A percentile compares a stretch with the other conserved stretches of the same genome.
Conservation (phyloP, 805 yeast species). For the Kazachstania kunashirensis region DNA sequence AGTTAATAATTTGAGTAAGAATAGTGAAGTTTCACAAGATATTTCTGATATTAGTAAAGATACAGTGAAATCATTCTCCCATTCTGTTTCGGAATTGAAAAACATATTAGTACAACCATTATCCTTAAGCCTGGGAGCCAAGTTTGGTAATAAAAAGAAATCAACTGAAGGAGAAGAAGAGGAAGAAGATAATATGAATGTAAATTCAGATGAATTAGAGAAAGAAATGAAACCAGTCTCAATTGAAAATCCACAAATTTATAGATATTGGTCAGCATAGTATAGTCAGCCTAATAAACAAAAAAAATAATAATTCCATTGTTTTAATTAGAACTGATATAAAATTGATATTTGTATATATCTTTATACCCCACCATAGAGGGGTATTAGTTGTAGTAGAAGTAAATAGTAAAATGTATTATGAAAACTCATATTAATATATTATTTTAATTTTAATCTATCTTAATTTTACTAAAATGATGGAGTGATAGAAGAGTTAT, state of each 20-base stretch:
- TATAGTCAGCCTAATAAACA: too few species aligned
- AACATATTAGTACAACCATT: slow-evolving; percentile 26
- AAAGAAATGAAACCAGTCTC: slow-evolving; percentile 45
- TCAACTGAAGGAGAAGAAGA: not conserved
- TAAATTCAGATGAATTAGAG: slow-evolving; percentile 16
- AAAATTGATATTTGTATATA: too few species aligned
- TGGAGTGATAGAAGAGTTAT: too few species aligned
- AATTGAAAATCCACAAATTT: slow-evolving; percentile 50
- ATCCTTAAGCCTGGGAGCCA: slow-evolving; percentile 22
- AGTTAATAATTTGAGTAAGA: slow-evolving; percentile 8
- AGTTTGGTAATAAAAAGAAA: not conserved
- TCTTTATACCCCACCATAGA: too few species aligned
- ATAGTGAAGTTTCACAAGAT: slow-evolving; percentile 12
- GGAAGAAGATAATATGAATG: not conserved
- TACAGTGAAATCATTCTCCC: slow-evolving; percentile 11
- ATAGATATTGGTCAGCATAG: slow-evolving; percentile 58
- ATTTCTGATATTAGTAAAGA: slow-evolving; percentile 1
- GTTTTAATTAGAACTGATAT: not conserved
- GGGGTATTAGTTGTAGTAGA: too few species aligned
- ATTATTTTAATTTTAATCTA: too few species aligned
- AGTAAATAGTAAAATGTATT: too few species aligned
- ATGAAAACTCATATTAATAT: too few species aligned
- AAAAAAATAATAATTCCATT: not conserved
- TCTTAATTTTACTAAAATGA: too few species aligned
- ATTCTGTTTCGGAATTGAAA: slow-evolving; percentile 19